Conservation (phyloP, 768 basidiomycete genomes). For the Amanita subjunquillea region DNA sequence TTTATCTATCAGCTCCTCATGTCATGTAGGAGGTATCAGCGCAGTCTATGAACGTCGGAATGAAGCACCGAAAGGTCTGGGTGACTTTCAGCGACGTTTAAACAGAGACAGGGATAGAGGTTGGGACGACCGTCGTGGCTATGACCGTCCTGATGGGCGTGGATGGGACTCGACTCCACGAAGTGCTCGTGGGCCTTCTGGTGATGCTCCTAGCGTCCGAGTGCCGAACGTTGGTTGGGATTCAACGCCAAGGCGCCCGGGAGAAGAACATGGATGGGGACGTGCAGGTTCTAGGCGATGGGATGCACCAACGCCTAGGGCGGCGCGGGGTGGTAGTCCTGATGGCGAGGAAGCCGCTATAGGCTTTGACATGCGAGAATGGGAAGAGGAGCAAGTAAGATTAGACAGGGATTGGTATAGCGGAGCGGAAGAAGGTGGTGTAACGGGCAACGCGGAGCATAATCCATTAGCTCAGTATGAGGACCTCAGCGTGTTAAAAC, state of each 20-base stretch:
- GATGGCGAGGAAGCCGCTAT: conserved; percentile 56
- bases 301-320: conserved; percentile 81
- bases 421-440: conserved; percentile 77
- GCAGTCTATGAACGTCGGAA: conserved; percentile 44
- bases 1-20: neutral
- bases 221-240: conserved; percentile 94
- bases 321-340: conserved; percentile 54
- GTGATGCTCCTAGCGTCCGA: conserved; percentile 74
- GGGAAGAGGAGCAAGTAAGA: conserved; percentile 94
- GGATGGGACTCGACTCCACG: conserved; percentile 57
- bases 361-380: conserved; percentile 73
- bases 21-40: conserved; percentile 54
- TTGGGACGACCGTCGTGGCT: conserved; percentile 33
- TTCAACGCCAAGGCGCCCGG: conserved; percentile 65
- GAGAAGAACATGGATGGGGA: conserved; percentile 58
- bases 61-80: conserved; percentile 68
- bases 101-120: conserved; percentile 61
- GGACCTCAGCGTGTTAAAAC: conserved; percentile 59
- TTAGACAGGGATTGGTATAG: conserved; percentile 97
- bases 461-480: conserved; percentile 93
- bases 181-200: conserved; percentile 34
- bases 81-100: conserved; percentile 87
- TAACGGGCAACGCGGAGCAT: conserved; percentile 85
- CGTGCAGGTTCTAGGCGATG: conserved; percentile 44
- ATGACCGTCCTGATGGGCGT: conserved; percentile 19